A percentile compares a stretch with the other conserved stretches of the same genome.
Conservation (phyloP, 2,329 filamentous ascomycete genomes). For the Arthrobotrys sinensis region DNA sequence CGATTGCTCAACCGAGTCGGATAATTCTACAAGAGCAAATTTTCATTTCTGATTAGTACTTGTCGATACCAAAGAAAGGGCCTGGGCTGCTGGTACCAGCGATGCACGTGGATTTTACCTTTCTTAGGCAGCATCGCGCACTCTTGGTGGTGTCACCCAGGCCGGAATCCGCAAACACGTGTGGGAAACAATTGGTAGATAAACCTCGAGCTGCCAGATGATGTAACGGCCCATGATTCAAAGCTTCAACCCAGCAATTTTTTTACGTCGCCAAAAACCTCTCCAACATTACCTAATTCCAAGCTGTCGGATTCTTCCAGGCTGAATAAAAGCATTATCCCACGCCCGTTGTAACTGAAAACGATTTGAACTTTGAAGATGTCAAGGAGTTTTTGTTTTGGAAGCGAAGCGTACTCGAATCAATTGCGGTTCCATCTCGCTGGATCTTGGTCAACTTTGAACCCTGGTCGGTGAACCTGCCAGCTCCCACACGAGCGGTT, state of each 20-base stretch:
- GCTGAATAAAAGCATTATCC: slow-evolving; percentile 30
- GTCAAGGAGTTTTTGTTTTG: slow-evolving; percentile 14
- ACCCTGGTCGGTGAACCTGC: slow-evolving; percentile 8
- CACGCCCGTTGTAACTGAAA: slow-evolving; percentile 16
- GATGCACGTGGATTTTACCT: slow-evolving; percentile 38
- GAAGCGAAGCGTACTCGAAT: slow-evolving; percentile 15
- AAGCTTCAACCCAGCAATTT: slow-evolving; percentile 16
- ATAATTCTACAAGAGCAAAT: slow-evolving; percentile 28
- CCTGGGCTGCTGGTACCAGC: slow-evolving; percentile 14
- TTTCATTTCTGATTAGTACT: slow-evolving; percentile 27
- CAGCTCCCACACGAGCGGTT: slow-evolving; percentile 22
- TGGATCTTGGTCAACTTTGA: slow-evolving; percentile 9
- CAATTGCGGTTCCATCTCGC: slow-evolving; percentile 10
- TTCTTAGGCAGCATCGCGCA: slow-evolving; percentile 38
- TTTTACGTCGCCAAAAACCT: neutral
- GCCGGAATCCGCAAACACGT: slow-evolving; percentile 35
- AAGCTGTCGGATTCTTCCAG: slow-evolving; percentile 24
- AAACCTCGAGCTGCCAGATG: slow-evolving; percentile 45
- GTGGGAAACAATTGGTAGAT: slow-evolving; percentile 48
- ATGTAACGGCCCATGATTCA: slow-evolving; percentile 39
- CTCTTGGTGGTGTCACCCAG: slow-evolving; percentile 10
- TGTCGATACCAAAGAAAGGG: slow-evolving; percentile 25
- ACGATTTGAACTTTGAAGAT: slow-evolving; percentile 7
- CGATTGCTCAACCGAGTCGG: slow-evolving; percentile 14
- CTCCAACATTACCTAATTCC: slow-evolving; percentile 56